Evolutionary conservation across 345 rosid species (phyloP), one percentile per base, ranked within the genome.

Genomic region (Ailanthus altissimus): DNA sequence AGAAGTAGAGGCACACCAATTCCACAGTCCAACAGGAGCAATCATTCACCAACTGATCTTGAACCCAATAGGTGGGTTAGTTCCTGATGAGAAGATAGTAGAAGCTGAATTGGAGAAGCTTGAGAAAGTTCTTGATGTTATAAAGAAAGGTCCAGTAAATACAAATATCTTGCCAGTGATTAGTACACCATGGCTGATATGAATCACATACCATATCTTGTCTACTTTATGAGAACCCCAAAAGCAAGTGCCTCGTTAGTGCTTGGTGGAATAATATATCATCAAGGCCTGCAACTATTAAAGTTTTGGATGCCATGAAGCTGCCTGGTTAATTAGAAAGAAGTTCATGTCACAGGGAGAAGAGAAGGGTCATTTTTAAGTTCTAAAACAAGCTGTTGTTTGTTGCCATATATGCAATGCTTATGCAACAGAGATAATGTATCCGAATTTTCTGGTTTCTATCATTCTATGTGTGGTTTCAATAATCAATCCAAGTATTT

Each of bases 1-100:
- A 71, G 76, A 86, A 54, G 88, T 83, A 1, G 90, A 86, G 68
- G 80, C 83, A 32, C 89, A 85, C 77, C 89, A 83, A 45, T 90
- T 78, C 53, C 73, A 80, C 14, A 67, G 53, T 5, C 73, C 83
- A 25, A 78, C 80, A 6, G 58, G 75, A 0, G 59, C 23, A 47
- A 14, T 87, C 54, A 66, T 82, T 14, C 79, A 40, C 61, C 83
- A 86, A 73, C 68, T 81, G 70, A 6, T 84, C 18, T 70, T 86
- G n/a, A 81, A 85, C 49, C 87, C 78, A 23, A 21, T 74, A 43
- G 42, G 15, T 9, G 90, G 90, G 9, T 36, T 68, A 70, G 53
- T 80, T 61, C 25, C 84, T 0, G 89, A 87, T 20, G 81, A 80
- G 2, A 64, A 69, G 9, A 78, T 75, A 12, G 76, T 79, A 1